Percentiles rank a stretch among this genome's conserved stretches.
Evolutionary conservation across 73 alveolate species (phyloP).

Genomic region (Blepharisma stoltei): DNA sequence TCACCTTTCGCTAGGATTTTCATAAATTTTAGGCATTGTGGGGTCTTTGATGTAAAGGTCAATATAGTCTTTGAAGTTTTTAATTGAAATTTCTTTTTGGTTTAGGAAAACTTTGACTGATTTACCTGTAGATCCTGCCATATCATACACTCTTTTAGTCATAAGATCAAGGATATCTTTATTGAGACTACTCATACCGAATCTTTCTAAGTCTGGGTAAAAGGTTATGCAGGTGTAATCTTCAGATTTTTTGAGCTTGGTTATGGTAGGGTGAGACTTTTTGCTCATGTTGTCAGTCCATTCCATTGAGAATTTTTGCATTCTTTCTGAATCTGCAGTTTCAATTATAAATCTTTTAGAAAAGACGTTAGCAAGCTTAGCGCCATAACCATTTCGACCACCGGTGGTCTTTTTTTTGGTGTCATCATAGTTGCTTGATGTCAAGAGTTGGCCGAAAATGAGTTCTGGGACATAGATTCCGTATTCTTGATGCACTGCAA

Average conservation of each 20-base stretch:
- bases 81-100: slow-evolving; percentile 67
- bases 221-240: slow-evolving; percentile 92
- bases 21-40: slow-evolving; percentile 60
- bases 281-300: slow-evolving; percentile 77
- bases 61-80: slow-evolving; percentile 77
- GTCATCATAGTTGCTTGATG: slow-evolving; percentile 97
- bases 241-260: slow-evolving; percentile 47
- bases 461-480: slow-evolving; percentile 96
- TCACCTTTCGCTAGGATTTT: slow-evolving; percentile 79
- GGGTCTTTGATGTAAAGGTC: slow-evolving; percentile 79
- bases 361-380: slow-evolving; percentile 98
- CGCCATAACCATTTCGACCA: slow-evolving; percentile 98
- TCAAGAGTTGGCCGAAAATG: slow-evolving; percentile 96
- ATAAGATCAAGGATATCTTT: slow-evolving; percentile 86
- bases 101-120: slow-evolving; percentile 66
- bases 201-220: slow-evolving; percentile 96
- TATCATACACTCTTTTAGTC: slow-evolving; percentile 97
- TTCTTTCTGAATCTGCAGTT: slow-evolving; percentile 82
- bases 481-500: slow-evolving; percentile 94
- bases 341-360: slow-evolving; percentile 92
- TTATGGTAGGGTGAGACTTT: slow-evolving; percentile 65
- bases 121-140: slow-evolving; percentile 94
- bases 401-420: slow-evolving; percentile 93
- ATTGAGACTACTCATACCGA: slow-evolving; percentile 89
- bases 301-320: slow-evolving; percentile 49